Evolutionary conservation across 2,329 filamentous ascomycete genomes (phyloP).

Genomic region (Fusarium sp.): DNA sequence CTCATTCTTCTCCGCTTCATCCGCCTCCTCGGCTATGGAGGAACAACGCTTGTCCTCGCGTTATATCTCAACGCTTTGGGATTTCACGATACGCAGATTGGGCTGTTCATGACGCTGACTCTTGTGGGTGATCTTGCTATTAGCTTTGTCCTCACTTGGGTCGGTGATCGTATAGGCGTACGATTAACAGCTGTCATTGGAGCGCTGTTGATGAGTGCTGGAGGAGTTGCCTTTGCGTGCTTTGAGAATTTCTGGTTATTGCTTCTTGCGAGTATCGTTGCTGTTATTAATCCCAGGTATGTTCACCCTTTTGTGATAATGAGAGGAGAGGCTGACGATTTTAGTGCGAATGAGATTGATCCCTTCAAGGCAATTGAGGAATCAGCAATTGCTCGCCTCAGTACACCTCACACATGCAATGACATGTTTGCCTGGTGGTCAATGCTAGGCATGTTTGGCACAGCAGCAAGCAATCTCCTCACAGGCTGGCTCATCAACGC

Average conservation of each 20-base stretch:
- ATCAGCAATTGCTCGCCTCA: constrained; percentile 37
- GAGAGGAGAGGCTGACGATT: neutral
- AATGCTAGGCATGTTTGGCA: constrained; percentile 44
- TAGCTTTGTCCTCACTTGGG: constrained; percentile 39
- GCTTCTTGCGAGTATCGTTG: constrained; percentile 32
- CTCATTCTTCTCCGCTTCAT: constrained; percentile 38
- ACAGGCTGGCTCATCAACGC: constrained; percentile 38
- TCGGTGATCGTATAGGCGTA: constrained; percentile 37
- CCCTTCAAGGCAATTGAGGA: constrained; percentile 44
- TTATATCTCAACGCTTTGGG: constrained; percentile 40
- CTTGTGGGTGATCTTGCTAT: constrained; percentile 43
- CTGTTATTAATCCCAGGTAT: constrained; percentile 41
- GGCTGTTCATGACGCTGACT: constrained; percentile 41
- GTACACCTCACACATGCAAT: constrained; percentile 37
- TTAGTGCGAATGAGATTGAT: constrained; percentile 43
- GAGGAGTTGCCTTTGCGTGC: constrained; percentile 31
- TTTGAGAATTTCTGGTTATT: constrained; percentile 41
- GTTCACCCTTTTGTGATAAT: neutral
- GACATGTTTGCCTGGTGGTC: constrained; percentile 45
- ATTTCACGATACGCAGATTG: constrained; percentile 35
- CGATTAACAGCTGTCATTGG: constrained; percentile 27
- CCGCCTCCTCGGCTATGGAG: constrained; percentile 39
- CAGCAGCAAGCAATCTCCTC: constrained; percentile 35
- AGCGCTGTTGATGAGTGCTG: constrained; percentile 34
- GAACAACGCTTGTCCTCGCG: constrained; percentile 38